Conservation (phyloP, 371 early-diverging fungal genomes). For the Lichtheimia hyalospora region DNA sequence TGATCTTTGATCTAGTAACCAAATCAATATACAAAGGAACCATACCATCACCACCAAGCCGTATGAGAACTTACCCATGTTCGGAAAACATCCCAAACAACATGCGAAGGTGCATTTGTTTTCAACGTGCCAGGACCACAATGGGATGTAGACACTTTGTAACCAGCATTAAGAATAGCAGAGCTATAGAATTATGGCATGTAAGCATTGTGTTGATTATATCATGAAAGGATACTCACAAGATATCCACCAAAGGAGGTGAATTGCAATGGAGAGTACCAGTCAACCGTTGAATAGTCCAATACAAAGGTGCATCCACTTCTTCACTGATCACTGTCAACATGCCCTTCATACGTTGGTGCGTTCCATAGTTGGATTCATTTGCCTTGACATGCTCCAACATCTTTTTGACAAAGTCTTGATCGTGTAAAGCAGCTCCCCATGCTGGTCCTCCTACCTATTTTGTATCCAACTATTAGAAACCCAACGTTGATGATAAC, state of each 20-base stretch:
- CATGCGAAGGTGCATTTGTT: conserved; percentile 88
- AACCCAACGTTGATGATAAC: not conserved
- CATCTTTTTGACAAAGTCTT: conserved; percentile 74
- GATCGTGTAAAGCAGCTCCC: conserved; percentile 82
- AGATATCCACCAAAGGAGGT: conserved; percentile 40
- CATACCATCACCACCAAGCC: not conserved
- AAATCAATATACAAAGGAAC: not conserved
- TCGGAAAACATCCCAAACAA: conserved; percentile 95
- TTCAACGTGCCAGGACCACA: conserved; percentile 87
- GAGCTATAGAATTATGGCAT: conserved; percentile 50
- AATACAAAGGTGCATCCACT: conserved; percentile 81
- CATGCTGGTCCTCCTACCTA: conserved; percentile 97
- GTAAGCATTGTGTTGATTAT: not conserved
- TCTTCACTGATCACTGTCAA: conserved; percentile 90
- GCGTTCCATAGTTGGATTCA: conserved; percentile 68
- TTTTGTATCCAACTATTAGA: not conserved
- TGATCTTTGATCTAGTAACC: conserved; percentile 50
- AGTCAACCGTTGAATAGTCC: conserved; percentile 66
- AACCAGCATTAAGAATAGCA: conserved; percentile 92
- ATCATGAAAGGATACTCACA: conserved; percentile 15
- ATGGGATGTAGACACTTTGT: conserved; percentile 92
- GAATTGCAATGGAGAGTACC: conserved; percentile 70
- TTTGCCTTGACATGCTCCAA: conserved; percentile 65
- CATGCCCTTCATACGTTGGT: conserved; percentile 94
- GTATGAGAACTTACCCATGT: conserved; percentile 51